Percentiles rank a stretch among this genome's conserved stretches.
Evolutionary conservation across 1,139 yeast genomes (phyloP).

Genomic region (Geotrichum carabidarum): DNA sequence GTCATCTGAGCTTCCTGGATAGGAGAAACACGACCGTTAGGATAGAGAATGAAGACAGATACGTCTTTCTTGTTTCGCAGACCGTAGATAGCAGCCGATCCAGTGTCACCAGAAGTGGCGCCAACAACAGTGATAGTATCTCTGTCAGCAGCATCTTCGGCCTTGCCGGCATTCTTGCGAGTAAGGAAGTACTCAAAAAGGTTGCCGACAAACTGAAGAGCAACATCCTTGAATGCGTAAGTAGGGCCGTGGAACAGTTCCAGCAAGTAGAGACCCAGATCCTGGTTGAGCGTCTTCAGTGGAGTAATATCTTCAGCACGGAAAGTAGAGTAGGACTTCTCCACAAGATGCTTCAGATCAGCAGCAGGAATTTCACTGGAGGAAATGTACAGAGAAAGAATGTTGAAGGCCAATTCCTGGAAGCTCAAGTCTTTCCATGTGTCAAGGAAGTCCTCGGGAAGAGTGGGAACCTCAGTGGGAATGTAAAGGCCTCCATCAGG

Average conservation of each 20-base stretch:
- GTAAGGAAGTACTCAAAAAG: conserved; percentile 84
- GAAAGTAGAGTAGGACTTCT: conserved; percentile 81
- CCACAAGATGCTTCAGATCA: conserved; percentile 60
- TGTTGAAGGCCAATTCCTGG: conserved; percentile 79
- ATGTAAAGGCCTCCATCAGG: conserved; percentile 93
- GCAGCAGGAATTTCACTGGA: conserved; percentile 62
- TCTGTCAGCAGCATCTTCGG: conserved; percentile 50
- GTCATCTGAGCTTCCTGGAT: conserved; percentile 99
- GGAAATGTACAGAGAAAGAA: conserved; percentile 73
- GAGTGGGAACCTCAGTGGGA: conserved; percentile 74
- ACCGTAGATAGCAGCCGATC: conserved; percentile 98
- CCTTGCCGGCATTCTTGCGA: conserved; percentile 65
- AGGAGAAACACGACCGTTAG: conserved; percentile 96
- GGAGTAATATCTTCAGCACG: conserved; percentile 87
- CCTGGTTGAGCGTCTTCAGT: conserved; percentile 52
- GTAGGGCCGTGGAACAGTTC: conserved; percentile 99
- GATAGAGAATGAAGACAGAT: conserved; percentile 89
- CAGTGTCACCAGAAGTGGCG: conserved; percentile 98
- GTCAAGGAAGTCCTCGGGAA: conserved; percentile 54
- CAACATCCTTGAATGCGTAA: conserved; percentile 97
- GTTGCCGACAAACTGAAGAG: conserved; percentile 95
- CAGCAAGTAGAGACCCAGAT: conserved; percentile 62
- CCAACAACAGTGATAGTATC: conserved; percentile 93
- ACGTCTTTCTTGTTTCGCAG: conserved; percentile 94
- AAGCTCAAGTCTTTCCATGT: conserved; percentile 73